Base-by-base conservation (phyloP, 2,329 filamentous ascomycete genomes). In the Trichoderma lentiforme region DNA sequence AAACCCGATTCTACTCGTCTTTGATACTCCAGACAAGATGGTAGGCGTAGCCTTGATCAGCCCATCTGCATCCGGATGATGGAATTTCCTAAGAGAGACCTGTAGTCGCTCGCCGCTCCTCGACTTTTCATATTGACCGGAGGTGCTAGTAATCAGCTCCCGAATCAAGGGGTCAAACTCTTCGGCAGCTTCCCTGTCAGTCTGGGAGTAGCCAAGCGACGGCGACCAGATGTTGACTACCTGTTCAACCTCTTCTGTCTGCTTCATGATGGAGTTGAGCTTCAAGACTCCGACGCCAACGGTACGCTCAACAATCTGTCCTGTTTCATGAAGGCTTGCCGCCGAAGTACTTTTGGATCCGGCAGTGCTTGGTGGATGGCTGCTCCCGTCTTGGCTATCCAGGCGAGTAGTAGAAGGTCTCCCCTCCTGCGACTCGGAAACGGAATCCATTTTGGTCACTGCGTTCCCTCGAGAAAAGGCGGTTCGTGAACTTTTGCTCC, bases 1-100 rank as follows among this genome's bases (percentile, higher is more conserved):
- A 80, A 99, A 98, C 2, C 95, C 96, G 80, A 98, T 95, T 80
- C 96, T 96, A 77, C 87, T 92, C 0, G 95, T 97, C 80, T 92
- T 92, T 71, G 87, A 87, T 73, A 98, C 89, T 66, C 92, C 91
- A 65, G 97, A 92, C 15, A 99, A 88, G 15, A 97, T 83, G 0
- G 95, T 98, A 0, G 96, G 96, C 3, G 94, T 97, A 62, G 92
- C 90, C 77, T 92, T 93, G 78, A 98, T 92, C 53, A 99, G 87
- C 0, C 84, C 85, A 75, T 97, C 94, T 1, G 94, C 90, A 76
- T 98, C 94, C 1, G 89, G 85, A 76, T 92, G 88, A 43, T 90
- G 87, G 80, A 98, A 98, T 1, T 92, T 87, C 76, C 91, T 92
- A 15, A 98, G 83, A 73, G 93, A 92, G 1, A 98, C 84, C 75